These are phyloP conservation scores for Pseudopyricularia javanii DNA, from an alignment of 2,329 filamentous ascomycete genomes.

Conservation along the genomic window DNA sequence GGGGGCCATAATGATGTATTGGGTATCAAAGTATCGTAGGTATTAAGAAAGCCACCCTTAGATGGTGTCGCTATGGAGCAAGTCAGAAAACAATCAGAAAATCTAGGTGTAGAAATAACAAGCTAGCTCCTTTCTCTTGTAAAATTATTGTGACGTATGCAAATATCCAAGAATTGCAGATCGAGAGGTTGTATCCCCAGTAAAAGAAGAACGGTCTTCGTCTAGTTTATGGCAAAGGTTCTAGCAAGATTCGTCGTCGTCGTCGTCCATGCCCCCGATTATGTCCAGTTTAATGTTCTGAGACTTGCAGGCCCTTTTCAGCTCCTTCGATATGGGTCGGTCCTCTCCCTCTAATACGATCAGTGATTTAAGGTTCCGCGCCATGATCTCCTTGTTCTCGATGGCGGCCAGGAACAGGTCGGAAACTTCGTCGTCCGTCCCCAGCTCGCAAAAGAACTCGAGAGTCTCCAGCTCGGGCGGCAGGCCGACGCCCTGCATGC, in stretches of 20 bases:
- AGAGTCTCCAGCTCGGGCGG: conserved; percentile 31
- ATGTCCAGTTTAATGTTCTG: conserved; percentile 19
- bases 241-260: background rate
- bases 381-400: conserved; percentile 20
- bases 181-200: background rate
- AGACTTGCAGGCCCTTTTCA: conserved; percentile 21
- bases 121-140: too few relatives aligned
- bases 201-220: background rate
- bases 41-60: too few relatives aligned
- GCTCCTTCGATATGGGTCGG: conserved; percentile 17
- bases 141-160: too few relatives aligned
- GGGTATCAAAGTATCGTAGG: background rate
- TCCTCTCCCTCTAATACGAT: conserved; percentile 21
- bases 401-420: conserved; percentile 29
- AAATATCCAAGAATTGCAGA: too few relatives aligned
- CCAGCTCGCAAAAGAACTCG: conserved; percentile 18
- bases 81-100: too few relatives aligned
- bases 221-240: background rate
- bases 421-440: conserved; percentile 30
- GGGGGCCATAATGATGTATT: background rate
- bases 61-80: too few relatives aligned
- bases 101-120: too few relatives aligned
- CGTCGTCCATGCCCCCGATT: conserved; percentile 4
- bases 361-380: conserved; percentile 22
- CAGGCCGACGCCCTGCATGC: conserved; percentile 32